phyloP scores from a whole-genome alignment of 78 protist species.

The slime mould (Dictyostelium discoideum) region dicty_2.7 NC_007088.5:7217001-7217500 shows the following conservation, averaged over 20 bases:
- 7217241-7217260: conserved; percentile 60
- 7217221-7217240: conserved; percentile 66
- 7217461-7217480: conserved; percentile 88
- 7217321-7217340: conserved; percentile 78
- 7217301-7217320: conserved; percentile 95
- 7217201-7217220: conserved; percentile 83
- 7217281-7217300: conserved; percentile 91
- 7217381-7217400: conserved; percentile 91
- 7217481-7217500: conserved; percentile 82
- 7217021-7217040: conserved; percentile 72
- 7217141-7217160: conserved; percentile 94
- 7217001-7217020: conserved; percentile 74
- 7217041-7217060: conserved; percentile 90
- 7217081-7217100: conserved; percentile 91
- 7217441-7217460: conserved; percentile 90
- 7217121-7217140: conserved; percentile 82
- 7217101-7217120: conserved; percentile 86
- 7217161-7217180: conserved; percentile 85
- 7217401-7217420: conserved; percentile 90
- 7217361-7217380: conserved; percentile 79
- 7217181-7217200: conserved; percentile 84
- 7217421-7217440: conserved; percentile 95
- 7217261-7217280: conserved; percentile 75
- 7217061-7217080: conserved; percentile 82
- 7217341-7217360: conserved; percentile 78